Conservation (phyloP, 225 moss, liverwort and hornwort species). For the Pseudoscleropodium purum region DNA sequence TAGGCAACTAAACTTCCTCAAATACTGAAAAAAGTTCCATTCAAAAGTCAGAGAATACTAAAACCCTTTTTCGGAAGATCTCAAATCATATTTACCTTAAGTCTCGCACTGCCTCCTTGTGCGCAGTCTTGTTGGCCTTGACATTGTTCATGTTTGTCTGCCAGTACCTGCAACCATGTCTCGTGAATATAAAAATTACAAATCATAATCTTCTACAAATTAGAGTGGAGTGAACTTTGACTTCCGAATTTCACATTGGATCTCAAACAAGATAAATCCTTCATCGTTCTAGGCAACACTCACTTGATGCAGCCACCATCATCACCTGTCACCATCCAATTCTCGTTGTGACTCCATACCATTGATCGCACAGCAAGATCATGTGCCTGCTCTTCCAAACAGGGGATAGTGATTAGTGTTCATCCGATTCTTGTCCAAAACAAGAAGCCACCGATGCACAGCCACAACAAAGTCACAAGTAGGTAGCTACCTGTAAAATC, state of each 20-base stretch:
- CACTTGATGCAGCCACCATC: constrained; percentile 99
- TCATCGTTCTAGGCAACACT: constrained; percentile 6
- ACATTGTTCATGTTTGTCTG: constrained; percentile 99
- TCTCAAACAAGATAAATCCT: neutral
- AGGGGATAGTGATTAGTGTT: neutral
- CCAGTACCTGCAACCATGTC: constrained; percentile 61
- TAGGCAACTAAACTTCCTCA: neutral
- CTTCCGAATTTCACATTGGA: neutral
- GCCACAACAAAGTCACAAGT: neutral
- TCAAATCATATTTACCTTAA: constrained; percentile 36
- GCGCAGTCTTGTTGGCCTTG: constrained; percentile 97
- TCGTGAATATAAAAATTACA: neutral
- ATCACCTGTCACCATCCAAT: constrained; percentile 99
- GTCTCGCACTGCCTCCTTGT: constrained; percentile 96
- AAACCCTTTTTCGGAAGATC: neutral
- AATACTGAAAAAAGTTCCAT: neutral
- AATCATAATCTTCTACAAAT: neutral
- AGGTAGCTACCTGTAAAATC: constrained; percentile 70
- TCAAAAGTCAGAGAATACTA: neutral
- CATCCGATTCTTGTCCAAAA: neutral
- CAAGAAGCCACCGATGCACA: neutral
- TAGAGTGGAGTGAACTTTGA: neutral
- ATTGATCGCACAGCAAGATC: constrained; percentile 97
- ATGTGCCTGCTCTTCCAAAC: constrained; percentile 64
- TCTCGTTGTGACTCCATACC: constrained; percentile 99